A percentile compares a stretch with the other conserved stretches of the same genome.
Conservation (phyloP, 2,329 filamentous ascomycete species). For the Alternaria atra region DNA sequence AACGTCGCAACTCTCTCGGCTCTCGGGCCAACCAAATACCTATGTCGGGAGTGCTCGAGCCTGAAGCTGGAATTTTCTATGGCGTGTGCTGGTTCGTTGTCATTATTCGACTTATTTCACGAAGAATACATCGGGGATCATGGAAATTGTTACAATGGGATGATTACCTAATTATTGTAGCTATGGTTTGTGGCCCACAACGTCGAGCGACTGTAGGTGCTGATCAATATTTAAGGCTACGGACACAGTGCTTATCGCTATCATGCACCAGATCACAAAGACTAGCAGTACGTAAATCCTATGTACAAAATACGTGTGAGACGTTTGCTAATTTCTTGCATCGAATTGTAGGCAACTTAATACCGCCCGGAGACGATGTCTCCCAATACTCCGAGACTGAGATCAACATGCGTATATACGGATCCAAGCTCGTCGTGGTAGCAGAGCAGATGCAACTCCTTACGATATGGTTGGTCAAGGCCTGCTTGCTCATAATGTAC, state of each 20-base stretch:
- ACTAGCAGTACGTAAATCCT: conserved; percentile 31
- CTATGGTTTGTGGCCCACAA: conserved; percentile 39
- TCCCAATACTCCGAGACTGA: conserved; percentile 48
- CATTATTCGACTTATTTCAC: conserved; percentile 38
- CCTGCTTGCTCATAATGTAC: conserved; percentile 65
- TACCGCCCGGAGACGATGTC: conserved; percentile 44
- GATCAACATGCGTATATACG: conserved; percentile 56
- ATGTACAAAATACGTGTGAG: background rate
- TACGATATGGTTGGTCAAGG: conserved; percentile 63
- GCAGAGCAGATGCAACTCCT: conserved; percentile 63
- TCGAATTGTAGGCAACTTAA: conserved; percentile 36
- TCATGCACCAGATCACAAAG: conserved; percentile 44
- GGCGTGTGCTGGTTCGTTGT: conserved; percentile 47
- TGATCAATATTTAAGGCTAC: conserved; percentile 33
- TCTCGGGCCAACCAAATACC: conserved; percentile 5
- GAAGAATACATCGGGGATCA: conserved; percentile 40
- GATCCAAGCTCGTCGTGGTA: conserved; percentile 65
- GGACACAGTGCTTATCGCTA: conserved; percentile 44
- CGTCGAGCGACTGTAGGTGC: background rate
- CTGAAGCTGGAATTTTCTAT: conserved; percentile 48
- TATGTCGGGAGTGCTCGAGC: conserved; percentile 42
- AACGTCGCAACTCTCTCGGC: conserved; percentile 14
- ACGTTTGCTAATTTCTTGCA: background rate
- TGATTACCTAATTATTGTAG: conserved; percentile 48
- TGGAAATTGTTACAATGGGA: conserved; percentile 48